Evolutionary conservation across 768 basidiomycete species (phyloP), one percentile per base, ranked within the genome.

Genomic region (Kwoniella bestiolae): DNA sequence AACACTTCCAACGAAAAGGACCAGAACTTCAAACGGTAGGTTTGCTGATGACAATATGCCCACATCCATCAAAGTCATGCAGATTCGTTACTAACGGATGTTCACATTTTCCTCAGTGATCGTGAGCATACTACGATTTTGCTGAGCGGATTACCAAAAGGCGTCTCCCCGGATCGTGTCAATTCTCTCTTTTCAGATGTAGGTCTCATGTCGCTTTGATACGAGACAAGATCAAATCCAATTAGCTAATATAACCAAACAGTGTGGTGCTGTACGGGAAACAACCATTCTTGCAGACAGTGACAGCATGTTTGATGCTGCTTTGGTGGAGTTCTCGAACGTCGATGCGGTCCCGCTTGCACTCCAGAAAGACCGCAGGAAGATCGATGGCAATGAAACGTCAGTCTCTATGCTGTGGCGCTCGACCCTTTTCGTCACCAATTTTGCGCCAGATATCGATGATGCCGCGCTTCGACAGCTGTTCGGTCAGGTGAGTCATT

Each of bases 41-140:
- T 41, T 1, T 14, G 38, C 38, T 41, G 38, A 41, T 41, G 38
- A 9, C 38, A 18, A n/a, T n/a, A n/a, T n/a, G n/a, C n/a, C n/a
- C n/a, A n/a, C n/a, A n/a, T n/a, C n/a, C n/a, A n/a, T n/a, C n/a
- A n/a, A n/a, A n/a, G n/a, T n/a, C n/a, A n/a, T n/a, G n/a, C n/a
- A n/a, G n/a, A n/a, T n/a, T n/a, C n/a, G n/a, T n/a, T n/a, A n/a
- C n/a, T n/a, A n/a, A n/a, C n/a, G n/a, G n/a, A n/a, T n/a, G n/a
- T n/a, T n/a, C n/a, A n/a, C n/a, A 52, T 5, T 26, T 23, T 28
- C 12, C 23, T 18, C 56, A 94, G 95, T 69, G 96, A 99, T 82
- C 92, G 96, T 50, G 96, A 99, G 83, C 91, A 97, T 72, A 87
- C 89, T 29, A 95, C 93, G 0, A 89, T 98, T 3, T 91, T 98